Evolutionary conservation across 148 eudicot genomes (phyloP).

Genomic region (Cornus kousa): DNA sequence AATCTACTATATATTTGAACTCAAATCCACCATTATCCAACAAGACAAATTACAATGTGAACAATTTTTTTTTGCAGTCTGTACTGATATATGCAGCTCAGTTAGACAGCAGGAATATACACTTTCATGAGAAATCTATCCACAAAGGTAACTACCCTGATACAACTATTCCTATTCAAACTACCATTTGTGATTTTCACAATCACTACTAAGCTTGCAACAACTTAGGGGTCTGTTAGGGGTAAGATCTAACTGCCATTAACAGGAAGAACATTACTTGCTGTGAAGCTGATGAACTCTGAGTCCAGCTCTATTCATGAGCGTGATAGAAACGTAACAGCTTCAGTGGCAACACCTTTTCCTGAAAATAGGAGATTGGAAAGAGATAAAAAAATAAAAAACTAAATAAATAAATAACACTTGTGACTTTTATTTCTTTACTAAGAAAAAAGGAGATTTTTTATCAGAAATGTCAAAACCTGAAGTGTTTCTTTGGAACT

Average conservation of each 20-base stretch:
- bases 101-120: background rate
- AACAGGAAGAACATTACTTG: background rate
- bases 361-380: slow-evolving; percentile 35
- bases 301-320: slow-evolving; percentile 27
- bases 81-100: background rate
- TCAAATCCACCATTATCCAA: background rate
- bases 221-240: background rate
- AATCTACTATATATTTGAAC: background rate
- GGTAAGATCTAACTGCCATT: background rate
- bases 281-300: slow-evolving; percentile 9
- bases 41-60: background rate
- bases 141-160: background rate
- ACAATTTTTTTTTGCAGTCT: background rate
- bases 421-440: background rate
- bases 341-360: slow-evolving; percentile 44
- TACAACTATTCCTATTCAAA: background rate
- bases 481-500: slow-evolving; percentile 22
- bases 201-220: background rate
- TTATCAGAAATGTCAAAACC: slow-evolving; percentile 29
- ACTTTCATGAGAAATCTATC: background rate
- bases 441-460: background rate
- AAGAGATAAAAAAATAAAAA: background rate
- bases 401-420: background rate
- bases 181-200: background rate
- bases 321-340: slow-evolving; percentile 69